A percentile compares a stretch with the other conserved stretches of the same genome.
Evolutionary conservation across 176 grass and related monocot species (phyloP).

Genomic region (Elaeis guineensis): DNA sequence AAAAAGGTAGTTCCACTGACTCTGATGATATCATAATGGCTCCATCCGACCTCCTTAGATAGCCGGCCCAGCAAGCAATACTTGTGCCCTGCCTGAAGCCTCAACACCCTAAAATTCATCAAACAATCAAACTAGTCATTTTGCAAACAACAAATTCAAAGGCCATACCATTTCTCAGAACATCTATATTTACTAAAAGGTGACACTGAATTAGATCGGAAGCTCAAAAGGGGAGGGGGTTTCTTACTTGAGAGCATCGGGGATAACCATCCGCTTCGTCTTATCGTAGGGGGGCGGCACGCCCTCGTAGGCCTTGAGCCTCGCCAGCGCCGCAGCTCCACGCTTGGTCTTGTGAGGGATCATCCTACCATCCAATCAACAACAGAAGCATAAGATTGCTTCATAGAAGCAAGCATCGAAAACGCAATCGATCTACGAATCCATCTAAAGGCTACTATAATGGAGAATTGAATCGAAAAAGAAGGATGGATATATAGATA

Average conservation of each 20-base stretch:
- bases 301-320: constrained; percentile 81
- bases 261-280: constrained; percentile 82
- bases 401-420: too few relatives aligned
- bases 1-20: constrained; percentile 10
- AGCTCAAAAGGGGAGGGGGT: too few relatives aligned
- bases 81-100: constrained; percentile 81
- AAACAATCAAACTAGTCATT: not conserved
- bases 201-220: too few relatives aligned
- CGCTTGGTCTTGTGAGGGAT: constrained; percentile 97
- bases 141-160: too few relatives aligned
- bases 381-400: too few relatives aligned
- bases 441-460: too few relatives aligned
- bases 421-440: too few relatives aligned
- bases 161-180: too few relatives aligned
- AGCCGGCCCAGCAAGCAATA: constrained; percentile 80
- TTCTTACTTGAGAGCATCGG: constrained; percentile 81
- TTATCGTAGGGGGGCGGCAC: constrained; percentile 89
- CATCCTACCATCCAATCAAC: constrained; percentile 38
- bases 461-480: too few relatives aligned
- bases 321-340: constrained; percentile 70
- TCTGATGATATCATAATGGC: constrained; percentile 71
- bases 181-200: too few relatives aligned
- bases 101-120: constrained; percentile 51
- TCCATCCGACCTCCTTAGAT: constrained; percentile 96
- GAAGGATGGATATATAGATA: not conserved